phyloP scores from a whole-genome alignment of 192 early-diverging fungal genomes.

The Coemansia sp. region DNA sequence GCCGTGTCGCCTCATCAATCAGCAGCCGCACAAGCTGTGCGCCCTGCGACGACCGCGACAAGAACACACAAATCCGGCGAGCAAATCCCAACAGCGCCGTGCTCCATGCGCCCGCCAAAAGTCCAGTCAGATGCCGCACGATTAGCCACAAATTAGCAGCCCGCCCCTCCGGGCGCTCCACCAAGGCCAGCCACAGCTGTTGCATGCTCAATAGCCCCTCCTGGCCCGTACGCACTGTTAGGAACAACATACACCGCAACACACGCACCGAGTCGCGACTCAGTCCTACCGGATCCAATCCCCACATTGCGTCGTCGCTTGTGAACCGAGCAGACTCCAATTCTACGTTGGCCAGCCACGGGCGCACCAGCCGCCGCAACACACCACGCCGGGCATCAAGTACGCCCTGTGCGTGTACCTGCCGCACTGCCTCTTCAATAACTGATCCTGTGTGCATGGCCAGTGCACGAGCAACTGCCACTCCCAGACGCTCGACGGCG shows the following conservation, averaged over 20 bases:
- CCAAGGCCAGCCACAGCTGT: slow-evolving; percentile 40
- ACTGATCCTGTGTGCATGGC: slow-evolving; percentile 18
- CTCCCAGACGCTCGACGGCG: slow-evolving; percentile 20
- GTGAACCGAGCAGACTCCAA: slow-evolving; percentile 6
- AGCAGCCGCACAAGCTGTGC: slow-evolving; percentile 21
- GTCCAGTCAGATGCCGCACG: slow-evolving; percentile 29
- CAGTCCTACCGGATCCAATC: slow-evolving; percentile 26
- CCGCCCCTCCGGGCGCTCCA: neutral
- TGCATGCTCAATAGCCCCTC: slow-evolving; percentile 31
- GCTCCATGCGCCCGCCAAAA: slow-evolving; percentile 29
- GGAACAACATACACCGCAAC: slow-evolving; percentile 47
- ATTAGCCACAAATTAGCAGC: slow-evolving; percentile 32
- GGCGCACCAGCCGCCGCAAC: slow-evolving; percentile 19
- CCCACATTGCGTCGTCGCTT: neutral
- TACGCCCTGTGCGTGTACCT: slow-evolving; percentile 29
- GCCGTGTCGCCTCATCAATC: slow-evolving; percentile 24
- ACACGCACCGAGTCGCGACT: slow-evolving; percentile 38
- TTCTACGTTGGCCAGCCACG: slow-evolving; percentile 43
- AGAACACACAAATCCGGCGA: slow-evolving; percentile 44
- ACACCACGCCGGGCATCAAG: slow-evolving; percentile 11
- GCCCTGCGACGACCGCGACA: slow-evolving; percentile 48
- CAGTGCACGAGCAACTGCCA: slow-evolving; percentile 31
- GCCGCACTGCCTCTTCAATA: slow-evolving; percentile 37
- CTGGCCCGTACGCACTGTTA: slow-evolving; percentile 22
- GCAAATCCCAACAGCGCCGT: slow-evolving; percentile 23